Conservation (phyloP, 139 green algal genomes). For the Bryopsis sp. region DNA sequence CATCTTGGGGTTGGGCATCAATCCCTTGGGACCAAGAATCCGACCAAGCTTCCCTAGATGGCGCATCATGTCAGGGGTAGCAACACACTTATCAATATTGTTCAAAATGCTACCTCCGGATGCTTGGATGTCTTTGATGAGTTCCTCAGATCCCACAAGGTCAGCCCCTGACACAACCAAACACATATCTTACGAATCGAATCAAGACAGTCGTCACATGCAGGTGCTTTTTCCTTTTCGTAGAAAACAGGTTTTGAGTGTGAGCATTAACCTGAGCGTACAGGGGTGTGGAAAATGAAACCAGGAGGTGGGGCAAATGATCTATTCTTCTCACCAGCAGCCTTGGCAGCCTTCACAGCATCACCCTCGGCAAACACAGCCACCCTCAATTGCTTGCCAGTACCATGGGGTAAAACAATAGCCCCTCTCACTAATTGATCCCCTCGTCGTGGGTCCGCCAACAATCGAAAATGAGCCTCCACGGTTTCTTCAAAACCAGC, state of each 20-base stretch:
- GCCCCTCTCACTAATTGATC: slow-evolving; percentile 72
- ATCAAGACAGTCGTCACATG: too few species aligned
- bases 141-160: slow-evolving; percentile 63
- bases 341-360: slow-evolving; percentile 51
- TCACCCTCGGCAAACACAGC: slow-evolving; percentile 75
- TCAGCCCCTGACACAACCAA: slow-evolving; percentile 51
- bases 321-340: slow-evolving; percentile 43
- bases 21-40: slow-evolving; percentile 80
- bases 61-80: slow-evolving; percentile 79
- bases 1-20: slow-evolving; percentile 98
- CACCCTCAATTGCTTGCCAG: slow-evolving; percentile 54
- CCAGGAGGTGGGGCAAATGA: too few species aligned
- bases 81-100: slow-evolving; percentile 55
- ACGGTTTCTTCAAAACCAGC: slow-evolving; percentile 3
- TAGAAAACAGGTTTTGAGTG: too few species aligned
- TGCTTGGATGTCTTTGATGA: slow-evolving; percentile 60
- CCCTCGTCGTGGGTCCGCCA: slow-evolving; percentile 46
- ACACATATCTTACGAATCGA: neutral
- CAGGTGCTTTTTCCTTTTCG: too few species aligned
- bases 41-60: slow-evolving; percentile 49
- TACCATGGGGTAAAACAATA: slow-evolving; percentile 63
- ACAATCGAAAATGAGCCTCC: neutral
- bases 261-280: too few species aligned
- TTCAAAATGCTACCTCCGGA: slow-evolving; percentile 30
- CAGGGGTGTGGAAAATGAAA: too few species aligned